Conservation (phyloP, 495 filamentous ascomycete species). For the Cercophora sp. region DNA sequence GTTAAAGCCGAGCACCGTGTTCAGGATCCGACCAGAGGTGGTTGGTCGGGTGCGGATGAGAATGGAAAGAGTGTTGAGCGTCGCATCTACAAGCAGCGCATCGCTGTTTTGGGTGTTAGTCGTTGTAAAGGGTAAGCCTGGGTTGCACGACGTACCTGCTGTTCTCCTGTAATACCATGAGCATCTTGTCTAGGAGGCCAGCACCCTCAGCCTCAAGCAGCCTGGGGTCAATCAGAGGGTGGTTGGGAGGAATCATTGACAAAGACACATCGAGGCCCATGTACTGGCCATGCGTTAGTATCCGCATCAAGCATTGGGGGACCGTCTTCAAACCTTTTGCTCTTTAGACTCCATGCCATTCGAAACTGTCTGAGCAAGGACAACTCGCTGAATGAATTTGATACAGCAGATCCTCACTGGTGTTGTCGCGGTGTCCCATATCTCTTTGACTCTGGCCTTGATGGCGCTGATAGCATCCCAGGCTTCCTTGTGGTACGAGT, state of each 20-base stretch:
- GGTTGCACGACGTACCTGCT: slow-evolving; percentile 50
- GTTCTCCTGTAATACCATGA: slow-evolving; percentile 84
- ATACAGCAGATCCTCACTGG: slow-evolving; percentile 88
- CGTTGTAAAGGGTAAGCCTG: not conserved
- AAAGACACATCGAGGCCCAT: slow-evolving; percentile 86
- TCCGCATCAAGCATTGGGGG: slow-evolving; percentile 7
- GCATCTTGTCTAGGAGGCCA: slow-evolving; percentile 81
- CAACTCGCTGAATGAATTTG: slow-evolving; percentile 92
- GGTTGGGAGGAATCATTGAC: slow-evolving; percentile 75
- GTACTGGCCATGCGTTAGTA: slow-evolving; percentile 51
- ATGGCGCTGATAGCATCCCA: slow-evolving; percentile 89
- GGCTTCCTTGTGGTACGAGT: slow-evolving; percentile 67
- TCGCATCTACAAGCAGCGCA: slow-evolving; percentile 84
- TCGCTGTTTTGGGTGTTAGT: slow-evolving; percentile 54
- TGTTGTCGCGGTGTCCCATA: slow-evolving; percentile 78
- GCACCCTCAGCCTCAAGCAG: slow-evolving; percentile 87
- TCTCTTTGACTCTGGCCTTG: slow-evolving; percentile 78
- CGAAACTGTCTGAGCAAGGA: slow-evolving; percentile 85
- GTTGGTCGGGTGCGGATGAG: slow-evolving; percentile 76
- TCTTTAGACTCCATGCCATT: slow-evolving; percentile 76
- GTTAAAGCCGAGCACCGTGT: slow-evolving; percentile 84
- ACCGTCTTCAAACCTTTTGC: slow-evolving; percentile 62
- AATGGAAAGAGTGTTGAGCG: slow-evolving; percentile 77
- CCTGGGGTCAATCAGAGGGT: slow-evolving; percentile 68
- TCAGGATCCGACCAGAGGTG: slow-evolving; percentile 79